These are phyloP conservation scores for Agrocybe pediades DNA, from an alignment of 768 basidiomycete species.

Conservation along the genomic window DNA sequence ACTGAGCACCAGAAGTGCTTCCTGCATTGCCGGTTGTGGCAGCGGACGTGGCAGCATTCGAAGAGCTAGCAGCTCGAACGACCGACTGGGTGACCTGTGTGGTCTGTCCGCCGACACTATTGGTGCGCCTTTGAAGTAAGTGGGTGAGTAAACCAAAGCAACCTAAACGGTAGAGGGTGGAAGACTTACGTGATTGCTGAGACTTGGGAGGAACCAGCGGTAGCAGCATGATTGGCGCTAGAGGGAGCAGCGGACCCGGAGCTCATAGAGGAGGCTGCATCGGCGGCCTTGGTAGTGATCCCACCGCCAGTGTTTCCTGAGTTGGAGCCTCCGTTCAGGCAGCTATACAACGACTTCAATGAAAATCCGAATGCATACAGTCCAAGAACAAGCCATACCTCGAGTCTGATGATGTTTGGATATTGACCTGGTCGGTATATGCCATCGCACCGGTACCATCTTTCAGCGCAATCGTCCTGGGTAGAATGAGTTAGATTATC, in stretches of 20 bases:
- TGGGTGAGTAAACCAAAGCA: not conserved
- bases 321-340: not conserved
- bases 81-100: not conserved
- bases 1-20: slow-evolving; percentile 17
- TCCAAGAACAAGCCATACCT: slow-evolving; percentile 27
- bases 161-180: not conserved
- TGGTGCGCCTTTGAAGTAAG: not conserved
- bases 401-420: slow-evolving; percentile 36
- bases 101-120: not conserved
- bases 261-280: slow-evolving; percentile 4
- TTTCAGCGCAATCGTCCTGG: slow-evolving; percentile 57
- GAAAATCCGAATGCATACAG: not conserved
- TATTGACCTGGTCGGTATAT: slow-evolving; percentile 53
- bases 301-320: not conserved
- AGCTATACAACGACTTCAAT: slow-evolving; percentile 5
- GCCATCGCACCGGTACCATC: slow-evolving; percentile 56
- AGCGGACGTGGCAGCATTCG: slow-evolving; percentile 9
- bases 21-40: slow-evolving; percentile 13
- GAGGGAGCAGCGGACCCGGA: not conserved
- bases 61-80: slow-evolving; percentile 2
- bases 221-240: not conserved
- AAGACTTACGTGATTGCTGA: not conserved
- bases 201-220: not conserved
- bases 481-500: not conserved
- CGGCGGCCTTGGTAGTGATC: slow-evolving; percentile 4